Conservation (phyloP, 176 grass and related monocot genomes). For the Lolium multiflorum region DNA sequence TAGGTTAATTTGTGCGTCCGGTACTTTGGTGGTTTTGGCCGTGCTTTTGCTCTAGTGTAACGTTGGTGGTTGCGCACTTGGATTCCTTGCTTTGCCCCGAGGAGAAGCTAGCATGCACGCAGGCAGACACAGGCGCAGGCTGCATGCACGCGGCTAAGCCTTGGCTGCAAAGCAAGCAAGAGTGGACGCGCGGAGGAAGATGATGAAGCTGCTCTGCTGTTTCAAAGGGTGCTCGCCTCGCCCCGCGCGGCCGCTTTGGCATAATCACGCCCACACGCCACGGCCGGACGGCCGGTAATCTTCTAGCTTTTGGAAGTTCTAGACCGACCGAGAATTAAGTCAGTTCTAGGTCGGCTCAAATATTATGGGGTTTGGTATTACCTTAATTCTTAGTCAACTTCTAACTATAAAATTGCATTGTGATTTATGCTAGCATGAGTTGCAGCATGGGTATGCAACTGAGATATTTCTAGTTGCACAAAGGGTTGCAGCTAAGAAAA, state of each 20-base stretch:
- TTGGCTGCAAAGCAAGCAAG: conserved; percentile 48
- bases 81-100: conserved; percentile 64
- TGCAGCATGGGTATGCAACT: no score
- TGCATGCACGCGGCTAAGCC: conserved; percentile 31
- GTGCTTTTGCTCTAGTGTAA: conserved; percentile 36
- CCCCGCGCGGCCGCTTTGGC: conserved; percentile 46
- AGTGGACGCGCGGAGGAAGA: conserved; percentile 32
- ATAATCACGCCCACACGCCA: conserved; percentile 49
- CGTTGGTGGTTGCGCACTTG: conserved; percentile 1
- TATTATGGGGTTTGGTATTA: no score
- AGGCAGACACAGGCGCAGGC: neutral
- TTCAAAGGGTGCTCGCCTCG: conserved; percentile 40
- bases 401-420: no score
- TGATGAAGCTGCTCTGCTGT: neutral
- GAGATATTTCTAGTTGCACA: no score
- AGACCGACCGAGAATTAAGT: no score
- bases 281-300: neutral
- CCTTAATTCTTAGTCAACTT: no score
- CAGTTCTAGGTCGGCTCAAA: no score
- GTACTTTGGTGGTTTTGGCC: conserved; percentile 39
- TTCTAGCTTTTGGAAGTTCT: neutral
- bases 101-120: conserved; percentile 35
- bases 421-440: no score
- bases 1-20: neutral
- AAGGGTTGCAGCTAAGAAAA: no score